Conservation (phyloP, 257 asterid genomes). For the Leptodermis oblonga region DNA sequence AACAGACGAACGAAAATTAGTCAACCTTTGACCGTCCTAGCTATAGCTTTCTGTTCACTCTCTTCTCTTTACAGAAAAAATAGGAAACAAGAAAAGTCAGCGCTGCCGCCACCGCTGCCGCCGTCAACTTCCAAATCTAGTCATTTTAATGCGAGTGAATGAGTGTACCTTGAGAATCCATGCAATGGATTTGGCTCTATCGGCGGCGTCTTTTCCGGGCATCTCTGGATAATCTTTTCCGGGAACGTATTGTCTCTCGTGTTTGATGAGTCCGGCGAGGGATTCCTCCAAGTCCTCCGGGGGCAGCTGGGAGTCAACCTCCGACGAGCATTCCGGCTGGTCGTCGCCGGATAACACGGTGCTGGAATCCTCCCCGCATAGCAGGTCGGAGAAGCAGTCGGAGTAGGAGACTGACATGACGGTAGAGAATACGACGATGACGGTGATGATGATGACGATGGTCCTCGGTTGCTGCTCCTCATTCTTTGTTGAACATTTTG, state of each 20-base stretch:
- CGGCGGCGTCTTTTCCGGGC: constrained; percentile 46
- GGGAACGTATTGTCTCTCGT: constrained; percentile 52
- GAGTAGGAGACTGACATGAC: constrained; percentile 76
- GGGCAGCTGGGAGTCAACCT: constrained; percentile 40
- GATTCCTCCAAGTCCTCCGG: constrained; percentile 57
- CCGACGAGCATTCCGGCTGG: constrained; percentile 72
- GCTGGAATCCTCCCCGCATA: constrained; percentile 86
- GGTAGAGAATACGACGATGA: no score
- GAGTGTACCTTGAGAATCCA: constrained; percentile 72
- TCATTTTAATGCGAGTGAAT: no score
- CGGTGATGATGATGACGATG: background rate
- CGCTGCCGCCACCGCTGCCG: constrained; percentile 12
- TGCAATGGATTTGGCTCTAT: constrained; percentile 62
- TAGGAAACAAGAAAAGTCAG: no score
- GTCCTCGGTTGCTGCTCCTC: constrained; percentile 13
- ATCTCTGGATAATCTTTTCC: constrained; percentile 35
- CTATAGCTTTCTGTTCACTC: no score
- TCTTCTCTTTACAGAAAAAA: no score
- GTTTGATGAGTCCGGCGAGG: constrained; percentile 66
- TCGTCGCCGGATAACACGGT: constrained; percentile 52
- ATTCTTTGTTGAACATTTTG: constrained; percentile 37
- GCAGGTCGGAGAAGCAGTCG: constrained; percentile 91
- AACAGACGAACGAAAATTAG: constrained; percentile 11
- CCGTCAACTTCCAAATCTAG: background rate
- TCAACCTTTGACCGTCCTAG: no score